Evolutionary conservation across 805 yeast species (phyloP), one percentile per base, ranked within the genome.

Genomic region (Sporopachydermia lactativora): DNA sequence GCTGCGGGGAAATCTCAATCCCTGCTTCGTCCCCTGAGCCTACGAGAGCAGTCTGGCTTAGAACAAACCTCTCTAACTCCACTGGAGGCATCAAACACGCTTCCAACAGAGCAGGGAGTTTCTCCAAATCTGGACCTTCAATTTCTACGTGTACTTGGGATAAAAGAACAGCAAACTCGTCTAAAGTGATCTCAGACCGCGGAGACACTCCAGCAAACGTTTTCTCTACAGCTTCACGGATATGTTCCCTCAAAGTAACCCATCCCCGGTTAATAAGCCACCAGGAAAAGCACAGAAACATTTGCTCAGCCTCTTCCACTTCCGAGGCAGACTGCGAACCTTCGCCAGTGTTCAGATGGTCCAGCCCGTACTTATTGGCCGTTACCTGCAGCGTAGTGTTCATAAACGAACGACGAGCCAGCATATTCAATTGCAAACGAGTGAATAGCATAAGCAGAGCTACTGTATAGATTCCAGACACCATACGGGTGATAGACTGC

Each of bases 211-310:
- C 67, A 6, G 64, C 70, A 54, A 85, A 84, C 17, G 75, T 76
- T 19, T 64, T 65, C 19, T 63, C 65, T 3, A 89, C 88, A 3
- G 71, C 61, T 1, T 57, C 53, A 50, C 75, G 73, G 18, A 84
- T 72, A 15, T 67, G 58, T 18, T 65, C 60, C 16, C 73, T 66
- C 28, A 83, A 60, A 24, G 66, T 61, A 16, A 66, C 50, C 86
- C 92, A 85, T 0, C 97, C 97, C 47, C 77, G 73, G 57, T 89
- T 86, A 39, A 89, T 64, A 37, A 89, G 58, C 96, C 96, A 89
- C 96, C 96, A 89, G 45, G 88, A 79, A 46, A 85, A 71, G 0
- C 94, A 80, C 38, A 89, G 65, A 54, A 81, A 89, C 39, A 85
- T 80, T 51, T 92, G 89, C 50, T 81, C 92, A 34, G 78, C 68